Evolutionary conservation across 139 green algal genomes (phyloP).

Genomic region (Chlamydomonas incerta): DNA sequence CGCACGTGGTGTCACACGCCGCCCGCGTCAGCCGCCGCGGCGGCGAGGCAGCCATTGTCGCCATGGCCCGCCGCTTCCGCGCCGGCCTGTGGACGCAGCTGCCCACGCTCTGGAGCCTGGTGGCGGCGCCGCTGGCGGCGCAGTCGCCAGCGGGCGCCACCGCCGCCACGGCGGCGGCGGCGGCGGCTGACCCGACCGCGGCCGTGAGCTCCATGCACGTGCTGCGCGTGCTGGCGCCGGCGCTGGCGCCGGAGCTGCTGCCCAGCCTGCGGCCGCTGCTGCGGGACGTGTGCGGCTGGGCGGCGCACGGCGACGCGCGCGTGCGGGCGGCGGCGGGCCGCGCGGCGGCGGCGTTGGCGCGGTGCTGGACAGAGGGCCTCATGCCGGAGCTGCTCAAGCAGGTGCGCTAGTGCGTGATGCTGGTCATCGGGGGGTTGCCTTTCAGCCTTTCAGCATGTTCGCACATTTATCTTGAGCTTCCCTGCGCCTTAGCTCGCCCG

Average conservation of each 20-base stretch:
- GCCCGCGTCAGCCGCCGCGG: constrained; percentile 64
- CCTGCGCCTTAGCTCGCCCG: no score
- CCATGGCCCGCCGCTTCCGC: constrained; percentile 63
- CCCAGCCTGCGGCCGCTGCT: constrained; percentile 66
- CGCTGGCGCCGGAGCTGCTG: constrained; percentile 62
- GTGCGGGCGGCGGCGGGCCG: constrained; percentile 58
- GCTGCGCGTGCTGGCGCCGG: constrained; percentile 74
- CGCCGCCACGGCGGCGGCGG: neutral
- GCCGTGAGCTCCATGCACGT: constrained; percentile 64
- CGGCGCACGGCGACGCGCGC: constrained; percentile 49
- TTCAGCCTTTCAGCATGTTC: no score
- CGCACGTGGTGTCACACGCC: neutral
- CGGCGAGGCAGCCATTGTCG: constrained; percentile 74
- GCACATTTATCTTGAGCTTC: no score
- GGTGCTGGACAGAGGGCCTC: constrained; percentile 50
- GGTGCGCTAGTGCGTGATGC: no score
- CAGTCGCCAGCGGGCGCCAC: constrained; percentile 26
- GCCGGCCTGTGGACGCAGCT: constrained; percentile 64
- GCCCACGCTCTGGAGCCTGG: constrained; percentile 76
- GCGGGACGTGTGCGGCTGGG: constrained; percentile 55
- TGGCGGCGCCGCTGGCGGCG: constrained; percentile 60
- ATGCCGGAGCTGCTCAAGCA: constrained; percentile 69
- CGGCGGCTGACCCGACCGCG: constrained; percentile 2
- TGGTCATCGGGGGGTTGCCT: no score
- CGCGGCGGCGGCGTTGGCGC: constrained; percentile 44